A percentile compares a stretch with the other conserved stretches of the same genome.
Conservation (phyloP, 2,329 filamentous ascomycete genomes). For the Coleophoma eucalyptorum region DNA sequence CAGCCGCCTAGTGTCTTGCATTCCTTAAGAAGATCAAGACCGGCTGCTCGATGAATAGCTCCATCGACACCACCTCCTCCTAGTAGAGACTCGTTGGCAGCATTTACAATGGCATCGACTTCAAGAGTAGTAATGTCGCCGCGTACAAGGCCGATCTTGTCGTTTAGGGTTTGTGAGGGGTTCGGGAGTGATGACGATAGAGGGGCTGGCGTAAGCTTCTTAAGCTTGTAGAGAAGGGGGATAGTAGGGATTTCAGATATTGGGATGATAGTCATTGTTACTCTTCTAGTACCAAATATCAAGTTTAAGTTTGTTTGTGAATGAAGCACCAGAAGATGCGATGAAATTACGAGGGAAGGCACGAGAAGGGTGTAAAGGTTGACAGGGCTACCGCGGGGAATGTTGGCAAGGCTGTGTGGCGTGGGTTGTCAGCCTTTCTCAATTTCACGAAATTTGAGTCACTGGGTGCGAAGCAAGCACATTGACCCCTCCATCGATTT, state of each 20-base stretch:
- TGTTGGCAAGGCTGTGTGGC: no score
- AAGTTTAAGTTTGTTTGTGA: neutral
- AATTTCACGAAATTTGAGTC: neutral
- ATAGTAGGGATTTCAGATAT: slow-evolving; percentile 25
- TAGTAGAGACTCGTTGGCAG: slow-evolving; percentile 73
- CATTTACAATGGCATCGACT: slow-evolving; percentile 87
- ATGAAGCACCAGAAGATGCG: neutral
- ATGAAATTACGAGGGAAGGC: neutral
- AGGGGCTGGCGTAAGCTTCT: slow-evolving; percentile 20
- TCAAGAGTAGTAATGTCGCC: slow-evolving; percentile 79
- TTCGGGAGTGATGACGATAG: slow-evolving; percentile 19
- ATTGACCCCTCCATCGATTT: no score
- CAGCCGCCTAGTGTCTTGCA: slow-evolving; percentile 73
- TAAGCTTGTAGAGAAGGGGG: slow-evolving; percentile 24
- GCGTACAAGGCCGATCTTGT: slow-evolving; percentile 65
- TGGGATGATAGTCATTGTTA: slow-evolving; percentile 20
- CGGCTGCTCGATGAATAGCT: slow-evolving; percentile 83
- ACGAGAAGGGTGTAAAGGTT: neutral
- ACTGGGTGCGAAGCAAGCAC: no score
- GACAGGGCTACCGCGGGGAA: no score
- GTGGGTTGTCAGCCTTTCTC: no score
- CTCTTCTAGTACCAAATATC: slow-evolving; percentile 16
- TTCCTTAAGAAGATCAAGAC: slow-evolving; percentile 62
- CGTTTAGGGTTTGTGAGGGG: slow-evolving; percentile 58
- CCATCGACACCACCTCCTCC: slow-evolving; percentile 91